A percentile compares a stretch with the other conserved stretches of the same genome.
Evolutionary conservation across 2,329 filamentous ascomycete genomes (phyloP).

Genomic region (Aspergillus pseudoviridinutans): DNA sequence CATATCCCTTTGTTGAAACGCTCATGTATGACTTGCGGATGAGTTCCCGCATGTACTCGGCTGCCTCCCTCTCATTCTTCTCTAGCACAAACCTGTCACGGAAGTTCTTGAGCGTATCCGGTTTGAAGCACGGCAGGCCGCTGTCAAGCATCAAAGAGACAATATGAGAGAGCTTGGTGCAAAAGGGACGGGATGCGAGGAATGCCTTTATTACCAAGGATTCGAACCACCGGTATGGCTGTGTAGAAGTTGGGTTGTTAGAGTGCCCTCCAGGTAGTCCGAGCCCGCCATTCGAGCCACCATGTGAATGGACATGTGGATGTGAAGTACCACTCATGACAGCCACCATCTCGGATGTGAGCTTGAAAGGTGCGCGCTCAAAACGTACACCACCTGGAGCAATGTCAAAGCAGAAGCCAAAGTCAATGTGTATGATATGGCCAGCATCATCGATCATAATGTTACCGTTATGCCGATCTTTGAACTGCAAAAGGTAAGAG

Average conservation of each 20-base stretch:
- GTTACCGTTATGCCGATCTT: conserved; percentile 98
- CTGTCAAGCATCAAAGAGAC: conserved; percentile 94
- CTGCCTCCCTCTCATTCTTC: conserved; percentile 85
- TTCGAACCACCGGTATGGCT: conserved; percentile 93
- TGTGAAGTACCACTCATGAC: conserved; percentile 80
- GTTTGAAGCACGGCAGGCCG: conserved; percentile 95
- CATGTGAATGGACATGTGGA: conserved; percentile 22
- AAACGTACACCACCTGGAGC: conserved; percentile 96
- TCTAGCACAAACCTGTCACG: conserved; percentile 89
- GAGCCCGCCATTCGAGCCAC: conserved; percentile 19
- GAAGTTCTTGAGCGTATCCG: conserved; percentile 90
- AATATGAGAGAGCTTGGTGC: conserved; percentile 83
- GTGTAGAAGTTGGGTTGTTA: conserved; percentile 60
- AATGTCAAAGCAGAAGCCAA: conserved; percentile 99
- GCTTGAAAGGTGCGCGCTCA: conserved; percentile 96
- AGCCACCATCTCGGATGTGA: conserved; percentile 96
- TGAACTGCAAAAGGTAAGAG: conserved; percentile 95
- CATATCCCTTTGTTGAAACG: conserved; percentile 90
- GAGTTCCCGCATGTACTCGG: conserved; percentile 86
- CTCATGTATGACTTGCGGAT: conserved; percentile 87
- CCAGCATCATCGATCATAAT: conserved; percentile 99
- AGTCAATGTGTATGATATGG: conserved; percentile 97
- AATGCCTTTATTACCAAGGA: conserved; percentile 95
- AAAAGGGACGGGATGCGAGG: conserved; percentile 79
- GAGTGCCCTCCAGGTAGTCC: conserved; percentile 30